Evolutionary conservation across 2,329 filamentous ascomycete genomes (phyloP).

Genomic region (Sordariomycetes sp.): DNA sequence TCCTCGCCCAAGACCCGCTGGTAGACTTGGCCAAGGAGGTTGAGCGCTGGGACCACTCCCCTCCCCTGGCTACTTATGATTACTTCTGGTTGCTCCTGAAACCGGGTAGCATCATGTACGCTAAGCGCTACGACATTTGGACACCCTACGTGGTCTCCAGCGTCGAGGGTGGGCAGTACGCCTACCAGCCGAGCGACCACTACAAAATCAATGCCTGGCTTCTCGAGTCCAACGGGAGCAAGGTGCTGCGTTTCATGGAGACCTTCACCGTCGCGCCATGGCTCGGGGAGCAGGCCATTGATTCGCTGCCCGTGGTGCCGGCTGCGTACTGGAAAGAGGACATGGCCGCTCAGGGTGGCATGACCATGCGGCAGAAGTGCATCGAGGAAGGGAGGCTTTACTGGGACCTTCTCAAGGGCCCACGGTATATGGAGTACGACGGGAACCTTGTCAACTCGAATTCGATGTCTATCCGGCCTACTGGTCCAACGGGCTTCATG

Average conservation of each 20-base stretch:
- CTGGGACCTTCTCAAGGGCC: constrained; percentile 36
- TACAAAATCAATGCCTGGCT: constrained; percentile 31
- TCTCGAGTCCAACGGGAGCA: constrained; percentile 22
- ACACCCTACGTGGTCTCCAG: constrained; percentile 30
- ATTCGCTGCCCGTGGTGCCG: constrained; percentile 30
- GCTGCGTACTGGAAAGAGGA: constrained; percentile 30
- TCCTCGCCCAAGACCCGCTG: constrained; percentile 29
- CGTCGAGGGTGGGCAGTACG: constrained; percentile 11
- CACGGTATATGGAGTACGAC: constrained; percentile 36
- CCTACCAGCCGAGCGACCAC: constrained; percentile 6
- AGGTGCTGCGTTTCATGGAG: constrained; percentile 27
- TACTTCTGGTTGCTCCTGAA: constrained; percentile 36
- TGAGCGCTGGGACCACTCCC: constrained; percentile 23
- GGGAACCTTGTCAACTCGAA: constrained; percentile 25
- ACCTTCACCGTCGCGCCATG: constrained; percentile 25
- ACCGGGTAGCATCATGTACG: constrained; percentile 34
- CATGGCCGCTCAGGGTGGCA: constrained; percentile 17
- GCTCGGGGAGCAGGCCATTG: constrained; percentile 33
- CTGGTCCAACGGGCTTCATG: constrained; percentile 24
- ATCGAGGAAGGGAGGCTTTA: constrained; percentile 31
- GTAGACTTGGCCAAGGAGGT: constrained; percentile 28
- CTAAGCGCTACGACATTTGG: constrained; percentile 28
- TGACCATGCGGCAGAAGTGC: constrained; percentile 24
- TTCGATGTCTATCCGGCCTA: too few species aligned
- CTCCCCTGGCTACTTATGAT: constrained; percentile 32